These are phyloP conservation scores for Neurospora sp. DNA, from an alignment of 495 filamentous ascomycete genomes.

Conservation along the genomic window DNA sequence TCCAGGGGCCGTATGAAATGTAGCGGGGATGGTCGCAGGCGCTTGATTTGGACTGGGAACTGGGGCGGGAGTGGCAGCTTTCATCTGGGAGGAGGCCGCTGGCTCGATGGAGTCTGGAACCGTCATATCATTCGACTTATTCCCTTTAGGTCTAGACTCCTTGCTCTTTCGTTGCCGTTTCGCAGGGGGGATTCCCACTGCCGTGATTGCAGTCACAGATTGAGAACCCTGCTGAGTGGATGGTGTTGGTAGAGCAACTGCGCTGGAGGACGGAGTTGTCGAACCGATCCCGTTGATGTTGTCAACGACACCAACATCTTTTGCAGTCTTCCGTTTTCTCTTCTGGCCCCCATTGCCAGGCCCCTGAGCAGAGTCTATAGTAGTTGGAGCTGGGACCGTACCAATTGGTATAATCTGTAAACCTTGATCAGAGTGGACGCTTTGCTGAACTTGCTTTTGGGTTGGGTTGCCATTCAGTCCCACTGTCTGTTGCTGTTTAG, in stretches of 20 bases:
- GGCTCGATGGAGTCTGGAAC: background rate
- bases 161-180: slow-evolving; percentile 20
- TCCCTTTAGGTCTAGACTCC: slow-evolving; percentile 6
- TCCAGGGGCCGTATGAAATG: background rate
- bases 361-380: slow-evolving; percentile 1
- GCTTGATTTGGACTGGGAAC: background rate
- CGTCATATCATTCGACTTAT: background rate
- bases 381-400: slow-evolving; percentile 3
- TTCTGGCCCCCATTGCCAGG: slow-evolving; percentile 12
- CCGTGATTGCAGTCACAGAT: background rate
- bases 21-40: background rate
- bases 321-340: slow-evolving; percentile 16
- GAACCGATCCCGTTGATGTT: background rate
- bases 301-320: background rate
- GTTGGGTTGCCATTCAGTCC: background rate
- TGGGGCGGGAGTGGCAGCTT: background rate
- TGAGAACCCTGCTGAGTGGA: background rate
- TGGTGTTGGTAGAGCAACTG: background rate
- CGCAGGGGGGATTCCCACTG: slow-evolving; percentile 5
- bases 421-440: background rate
- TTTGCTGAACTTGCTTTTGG: background rate
- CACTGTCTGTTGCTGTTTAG: background rate
- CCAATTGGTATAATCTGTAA: slow-evolving; percentile 2
- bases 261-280: background rate
- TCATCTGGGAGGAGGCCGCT: background rate